These are phyloP conservation scores for Candida khao-thaluensis DNA, from an alignment of 805 yeast genomes.

Conservation along the genomic window DNA sequence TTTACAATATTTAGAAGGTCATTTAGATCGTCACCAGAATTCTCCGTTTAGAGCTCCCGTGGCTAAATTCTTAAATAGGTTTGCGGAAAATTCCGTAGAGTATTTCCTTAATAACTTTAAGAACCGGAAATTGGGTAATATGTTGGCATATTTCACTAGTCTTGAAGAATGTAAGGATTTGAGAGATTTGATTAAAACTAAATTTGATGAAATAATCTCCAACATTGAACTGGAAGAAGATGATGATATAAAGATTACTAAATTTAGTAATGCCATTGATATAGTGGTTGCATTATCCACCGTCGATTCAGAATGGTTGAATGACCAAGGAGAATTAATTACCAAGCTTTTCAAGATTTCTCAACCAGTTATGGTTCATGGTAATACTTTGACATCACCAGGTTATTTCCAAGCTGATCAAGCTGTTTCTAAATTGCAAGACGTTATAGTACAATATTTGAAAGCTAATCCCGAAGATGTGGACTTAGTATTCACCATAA, in stretches of 20 bases:
- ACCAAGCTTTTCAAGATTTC: conserved; percentile 38
- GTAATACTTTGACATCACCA: conserved; percentile 49
- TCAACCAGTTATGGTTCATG: conserved; percentile 29
- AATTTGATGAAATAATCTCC: conserved; percentile 48
- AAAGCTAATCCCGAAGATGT: conserved; percentile 22
- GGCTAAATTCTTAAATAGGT: conserved; percentile 80
- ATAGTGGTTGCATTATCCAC: conserved; percentile 52
- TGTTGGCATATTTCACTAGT: conserved; percentile 64
- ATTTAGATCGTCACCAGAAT: conserved; percentile 75
- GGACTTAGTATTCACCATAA: conserved; percentile 29
- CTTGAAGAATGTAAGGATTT: conserved; percentile 55
- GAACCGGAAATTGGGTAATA: conserved; percentile 61
- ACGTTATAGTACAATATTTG: conserved; percentile 29
- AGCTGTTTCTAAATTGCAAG: conserved; percentile 62
- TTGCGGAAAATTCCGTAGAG: conserved; percentile 69
- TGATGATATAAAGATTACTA: conserved; percentile 55
- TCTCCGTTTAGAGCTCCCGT: conserved; percentile 93
- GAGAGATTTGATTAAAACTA: conserved; percentile 53
- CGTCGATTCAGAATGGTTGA: conserved; percentile 58
- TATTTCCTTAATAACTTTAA: conserved; percentile 68
- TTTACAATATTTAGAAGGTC: conserved; percentile 74
- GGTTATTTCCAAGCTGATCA: conserved; percentile 71
- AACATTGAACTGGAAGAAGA: conserved; percentile 49
- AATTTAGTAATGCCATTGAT: conserved; percentile 73
- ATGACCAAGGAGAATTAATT: conserved; percentile 46